Evolutionary conservation across 495 filamentous ascomycete genomes (phyloP), one percentile per base, ranked within the genome.

Genomic region (Haplographium delicatum): DNA sequence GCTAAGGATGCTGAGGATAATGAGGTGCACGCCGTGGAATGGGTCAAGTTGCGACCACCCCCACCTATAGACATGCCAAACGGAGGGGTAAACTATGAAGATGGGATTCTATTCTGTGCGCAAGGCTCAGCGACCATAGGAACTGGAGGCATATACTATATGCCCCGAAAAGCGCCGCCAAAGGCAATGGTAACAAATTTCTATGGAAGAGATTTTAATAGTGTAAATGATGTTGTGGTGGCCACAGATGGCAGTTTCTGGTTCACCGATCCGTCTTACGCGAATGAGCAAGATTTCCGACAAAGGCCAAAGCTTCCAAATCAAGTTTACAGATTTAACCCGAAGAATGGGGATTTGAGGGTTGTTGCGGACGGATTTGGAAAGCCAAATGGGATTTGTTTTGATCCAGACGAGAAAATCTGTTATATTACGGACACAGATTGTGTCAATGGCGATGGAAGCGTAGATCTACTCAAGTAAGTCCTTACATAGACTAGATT

Each of bases 211-310:
- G 74, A 75, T 24, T 83, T 84, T 63, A 83, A 80, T 53, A 78
- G 75, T 10, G 65, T 81, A 20, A 83, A 82, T 47, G 80, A 85
- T 59, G 68, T 76, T 0, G 67, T 71, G 4, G 67, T 83, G 43
- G 68, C 68, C 1, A 57, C 49, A 23, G 81, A 79, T 55, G 72
- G 74, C 4, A 69, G 74, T 13, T 65, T 85, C 25, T 85, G 81
- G 68, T 83, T 84, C 50, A 85, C 80, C 1, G 80, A 85, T 59
- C 78, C 79, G 6, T 69, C 67, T n/a, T 85, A 84, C 51, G 80
- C 80, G 7, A 68, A 68, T 44, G 68, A 79, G 27, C 75, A 83
- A 51, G 72, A 78, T 4, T 82, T 78, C 63, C 68, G 80, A 11
- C 76, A 72, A 0, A 44, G 47, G 0, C 79, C 78, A 0, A 66